phyloP scores from a whole-genome alignment of 2,329 filamentous ascomycete species.

The Aspergillus puulaauensis region DNA sequence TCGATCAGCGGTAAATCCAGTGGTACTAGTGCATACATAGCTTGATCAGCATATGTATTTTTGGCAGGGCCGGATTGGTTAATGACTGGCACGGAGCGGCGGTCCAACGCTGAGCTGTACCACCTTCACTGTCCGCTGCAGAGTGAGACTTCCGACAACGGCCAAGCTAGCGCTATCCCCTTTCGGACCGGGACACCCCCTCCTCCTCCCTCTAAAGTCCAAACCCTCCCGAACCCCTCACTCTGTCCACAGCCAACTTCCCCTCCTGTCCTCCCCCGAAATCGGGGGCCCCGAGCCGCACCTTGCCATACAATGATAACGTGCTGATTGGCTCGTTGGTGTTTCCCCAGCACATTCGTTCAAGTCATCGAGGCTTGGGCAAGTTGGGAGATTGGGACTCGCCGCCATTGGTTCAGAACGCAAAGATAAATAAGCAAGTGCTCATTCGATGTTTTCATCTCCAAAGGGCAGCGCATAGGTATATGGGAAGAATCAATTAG shows the following conservation, averaged over 20 bases:
- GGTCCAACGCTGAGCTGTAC: slow-evolving; percentile 4
- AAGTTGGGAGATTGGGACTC: no score
- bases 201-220: slow-evolving; percentile 11
- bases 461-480: neutral
- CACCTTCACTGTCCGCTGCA: slow-evolving; percentile 10
- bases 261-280: slow-evolving; percentile 23
- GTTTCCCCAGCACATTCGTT: slow-evolving; percentile 26
- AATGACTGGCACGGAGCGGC: slow-evolving; percentile 25
- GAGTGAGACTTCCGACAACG: slow-evolving; percentile 29
- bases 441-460: neutral
- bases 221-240: slow-evolving; percentile 2
- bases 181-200: slow-evolving; percentile 18
- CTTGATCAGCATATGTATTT: slow-evolving; percentile 19
- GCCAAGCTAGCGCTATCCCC: slow-evolving; percentile 25
- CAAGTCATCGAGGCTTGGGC: slow-evolving; percentile 21
- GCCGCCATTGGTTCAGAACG: neutral
- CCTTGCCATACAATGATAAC: slow-evolving; percentile 2
- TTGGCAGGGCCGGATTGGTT: slow-evolving; percentile 15
- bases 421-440: neutral
- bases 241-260: slow-evolving; percentile 1
- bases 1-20: slow-evolving; percentile 13
- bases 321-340: slow-evolving; percentile 16
- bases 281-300: slow-evolving; percentile 26
- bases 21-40: slow-evolving; percentile 13
- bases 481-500: neutral